A percentile compares a stretch with the other conserved stretches of the same genome.
phyloP scores from a whole-genome alignment of 495 filamentous ascomycete genomes.

The Hypoxylon subgilvum region DNA sequence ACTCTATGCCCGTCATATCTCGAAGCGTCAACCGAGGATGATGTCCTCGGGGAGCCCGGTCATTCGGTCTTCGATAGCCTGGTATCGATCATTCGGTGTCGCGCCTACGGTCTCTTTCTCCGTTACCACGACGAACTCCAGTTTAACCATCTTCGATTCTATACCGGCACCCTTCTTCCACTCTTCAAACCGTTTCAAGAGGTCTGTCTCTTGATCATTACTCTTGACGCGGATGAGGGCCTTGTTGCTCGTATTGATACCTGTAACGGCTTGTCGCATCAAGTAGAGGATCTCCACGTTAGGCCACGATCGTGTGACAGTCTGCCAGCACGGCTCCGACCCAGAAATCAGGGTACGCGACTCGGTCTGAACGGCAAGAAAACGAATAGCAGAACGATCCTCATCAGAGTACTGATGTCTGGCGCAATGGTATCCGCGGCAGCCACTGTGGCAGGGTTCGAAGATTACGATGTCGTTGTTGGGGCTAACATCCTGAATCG shows the following conservation, averaged over 20 bases:
- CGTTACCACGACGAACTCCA: conserved; percentile 38
- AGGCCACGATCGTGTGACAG: conserved; percentile 34
- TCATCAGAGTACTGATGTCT: conserved; percentile 34
- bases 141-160: conserved; percentile 4
- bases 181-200: conserved; percentile 25
- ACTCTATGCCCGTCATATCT: background rate
- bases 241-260: conserved; percentile 28
- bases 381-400: conserved; percentile 34
- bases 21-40: conserved; percentile 26
- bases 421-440: conserved; percentile 40
- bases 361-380: conserved; percentile 36
- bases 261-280: conserved; percentile 36
- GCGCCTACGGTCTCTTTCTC: conserved; percentile 17
- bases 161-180: conserved; percentile 34
- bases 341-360: conserved; percentile 9
- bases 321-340: conserved; percentile 36
- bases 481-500: conserved; percentile 27
- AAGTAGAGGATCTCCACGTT: conserved; percentile 41
- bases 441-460: conserved; percentile 41
- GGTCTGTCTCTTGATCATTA: conserved; percentile 13
- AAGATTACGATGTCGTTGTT: conserved; percentile 36
- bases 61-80: conserved; percentile 23
- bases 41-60: conserved; percentile 37
- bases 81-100: conserved; percentile 20
- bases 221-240: conserved; percentile 39